These are phyloP conservation scores for Penicillium rolfsii DNA, from an alignment of 2,329 filamentous ascomycete species.

Conservation along the genomic window DNA sequence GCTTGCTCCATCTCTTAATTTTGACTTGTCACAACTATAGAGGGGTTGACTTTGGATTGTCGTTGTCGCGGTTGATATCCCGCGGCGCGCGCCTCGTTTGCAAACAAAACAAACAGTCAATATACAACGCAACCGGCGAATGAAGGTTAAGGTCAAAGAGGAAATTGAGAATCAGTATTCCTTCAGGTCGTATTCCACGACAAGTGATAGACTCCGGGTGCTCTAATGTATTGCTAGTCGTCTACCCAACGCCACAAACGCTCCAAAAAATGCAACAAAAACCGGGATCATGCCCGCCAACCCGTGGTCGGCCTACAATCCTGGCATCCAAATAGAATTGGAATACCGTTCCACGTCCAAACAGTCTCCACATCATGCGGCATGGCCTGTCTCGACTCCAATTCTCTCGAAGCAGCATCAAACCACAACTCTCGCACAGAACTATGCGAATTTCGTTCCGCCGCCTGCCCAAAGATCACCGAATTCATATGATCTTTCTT, in stretches of 20 bases:
- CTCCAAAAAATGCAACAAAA: slow-evolving; percentile 13
- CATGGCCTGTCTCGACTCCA: slow-evolving; percentile 33
- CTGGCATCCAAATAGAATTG: slow-evolving; percentile 42
- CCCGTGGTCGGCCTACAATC: slow-evolving; percentile 36
- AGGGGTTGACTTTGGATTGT: slow-evolving; percentile 3
- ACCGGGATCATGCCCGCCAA: slow-evolving; percentile 36
- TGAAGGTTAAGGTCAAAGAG: not conserved
- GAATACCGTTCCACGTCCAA: slow-evolving; percentile 39
- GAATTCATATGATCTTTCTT: slow-evolving; percentile 45
- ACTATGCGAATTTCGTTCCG: slow-evolving; percentile 36
- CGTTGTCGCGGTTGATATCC: slow-evolving; percentile 7
- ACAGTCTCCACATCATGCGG: slow-evolving; percentile 42
- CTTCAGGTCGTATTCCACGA: not conserved
- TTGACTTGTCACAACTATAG: not conserved
- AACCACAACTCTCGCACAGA: slow-evolving; percentile 47
- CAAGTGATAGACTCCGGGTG: not conserved
- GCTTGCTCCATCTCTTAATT: slow-evolving; percentile 33
- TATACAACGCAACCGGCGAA: not conserved
- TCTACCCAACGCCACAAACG: slow-evolving; percentile 23
- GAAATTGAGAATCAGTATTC: not conserved
- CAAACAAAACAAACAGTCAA: slow-evolving; percentile 28
- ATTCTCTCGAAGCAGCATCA: slow-evolving; percentile 39
- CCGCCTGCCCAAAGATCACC: slow-evolving; percentile 39
- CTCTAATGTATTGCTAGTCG: not conserved
- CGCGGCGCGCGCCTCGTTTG: slow-evolving; percentile 24